Evolutionary conservation across 1,139 yeast species (phyloP).

Genomic region (Candida glucosophila): DNA sequence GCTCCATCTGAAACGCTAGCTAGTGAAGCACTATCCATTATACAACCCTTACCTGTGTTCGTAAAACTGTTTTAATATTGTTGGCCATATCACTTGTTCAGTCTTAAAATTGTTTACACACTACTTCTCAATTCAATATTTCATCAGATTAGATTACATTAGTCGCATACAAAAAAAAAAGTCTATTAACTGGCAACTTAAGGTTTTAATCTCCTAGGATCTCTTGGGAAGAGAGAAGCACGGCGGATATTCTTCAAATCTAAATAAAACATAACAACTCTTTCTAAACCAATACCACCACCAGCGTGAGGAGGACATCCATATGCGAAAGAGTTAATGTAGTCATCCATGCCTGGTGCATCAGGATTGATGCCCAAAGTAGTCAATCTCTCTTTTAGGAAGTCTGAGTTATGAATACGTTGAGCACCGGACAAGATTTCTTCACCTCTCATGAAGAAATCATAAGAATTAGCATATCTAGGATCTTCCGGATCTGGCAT

Average conservation of each 20-base stretch:
- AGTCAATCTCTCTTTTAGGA: conserved; percentile 73
- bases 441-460: conserved; percentile 99
- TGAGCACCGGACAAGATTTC: conserved; percentile 98
- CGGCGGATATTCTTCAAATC: conserved; percentile 96
- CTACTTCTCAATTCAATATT: too few relatives aligned
- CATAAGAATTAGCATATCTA: conserved; percentile 88
- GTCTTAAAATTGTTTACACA: too few relatives aligned
- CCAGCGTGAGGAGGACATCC: conserved; percentile 99
- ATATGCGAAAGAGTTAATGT: conserved; percentile 83
- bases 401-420: conserved; percentile 90
- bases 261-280: conserved; percentile 96
- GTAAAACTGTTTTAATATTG: too few relatives aligned
- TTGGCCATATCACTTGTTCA: too few relatives aligned
- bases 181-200: conserved; percentile 16
- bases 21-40: too few relatives aligned
- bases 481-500: conserved; percentile 96
- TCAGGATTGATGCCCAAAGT: conserved; percentile 77
- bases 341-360: conserved; percentile 78
- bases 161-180: too few relatives aligned
- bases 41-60: too few relatives aligned
- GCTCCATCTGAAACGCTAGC: too few relatives aligned
- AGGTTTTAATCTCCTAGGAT: conserved; percentile 91
- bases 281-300: conserved; percentile 98
- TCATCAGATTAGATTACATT: too few relatives aligned
- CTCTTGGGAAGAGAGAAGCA: conserved; percentile 98